A percentile compares a stretch with the other conserved stretches of the same genome.
Evolutionary conservation across 2,329 filamentous ascomycete species (phyloP).

Genomic region (Neofusicoccum laricinum): DNA sequence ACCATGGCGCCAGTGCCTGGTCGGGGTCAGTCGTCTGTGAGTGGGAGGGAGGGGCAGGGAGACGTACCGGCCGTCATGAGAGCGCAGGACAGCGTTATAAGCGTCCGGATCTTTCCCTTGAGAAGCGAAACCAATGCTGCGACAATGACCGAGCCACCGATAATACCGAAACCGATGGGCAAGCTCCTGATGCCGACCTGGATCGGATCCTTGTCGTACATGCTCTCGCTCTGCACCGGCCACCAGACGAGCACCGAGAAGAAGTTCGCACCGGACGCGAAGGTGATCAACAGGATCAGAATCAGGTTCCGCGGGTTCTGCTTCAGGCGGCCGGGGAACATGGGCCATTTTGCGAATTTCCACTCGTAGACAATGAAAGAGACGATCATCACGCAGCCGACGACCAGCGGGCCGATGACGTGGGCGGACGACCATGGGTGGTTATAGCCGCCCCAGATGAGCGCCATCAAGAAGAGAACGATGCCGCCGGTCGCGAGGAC

Average conservation of each 20-base stretch:
- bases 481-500: slow-evolving; percentile 30
- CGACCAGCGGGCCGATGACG: slow-evolving; percentile 53
- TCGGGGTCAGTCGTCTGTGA: not conserved
- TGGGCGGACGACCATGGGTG: slow-evolving; percentile 56
- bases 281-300: slow-evolving; percentile 33
- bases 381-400: slow-evolving; percentile 49
- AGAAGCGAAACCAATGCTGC: slow-evolving; percentile 57
- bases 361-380: slow-evolving; percentile 51
- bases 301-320: slow-evolving; percentile 31
- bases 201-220: slow-evolving; percentile 55
- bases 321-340: slow-evolving; percentile 39
- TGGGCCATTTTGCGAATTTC: slow-evolving; percentile 40
- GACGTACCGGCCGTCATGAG: slow-evolving; percentile 62
- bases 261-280: slow-evolving; percentile 33
- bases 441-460: slow-evolving; percentile 57
- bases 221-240: slow-evolving; percentile 33
- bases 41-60: no score
- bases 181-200: slow-evolving; percentile 63
- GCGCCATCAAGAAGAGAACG: slow-evolving; percentile 34
- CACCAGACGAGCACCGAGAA: slow-evolving; percentile 35
- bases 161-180: slow-evolving; percentile 63
- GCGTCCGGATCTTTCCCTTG: slow-evolving; percentile 56
- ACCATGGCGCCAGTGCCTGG: slow-evolving; percentile 54
- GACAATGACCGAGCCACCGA: slow-evolving; percentile 59
- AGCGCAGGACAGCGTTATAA: slow-evolving; percentile 58